Base-by-base conservation (phyloP, 139 green algal genomes). In the Picochlorum sp. region DNA sequence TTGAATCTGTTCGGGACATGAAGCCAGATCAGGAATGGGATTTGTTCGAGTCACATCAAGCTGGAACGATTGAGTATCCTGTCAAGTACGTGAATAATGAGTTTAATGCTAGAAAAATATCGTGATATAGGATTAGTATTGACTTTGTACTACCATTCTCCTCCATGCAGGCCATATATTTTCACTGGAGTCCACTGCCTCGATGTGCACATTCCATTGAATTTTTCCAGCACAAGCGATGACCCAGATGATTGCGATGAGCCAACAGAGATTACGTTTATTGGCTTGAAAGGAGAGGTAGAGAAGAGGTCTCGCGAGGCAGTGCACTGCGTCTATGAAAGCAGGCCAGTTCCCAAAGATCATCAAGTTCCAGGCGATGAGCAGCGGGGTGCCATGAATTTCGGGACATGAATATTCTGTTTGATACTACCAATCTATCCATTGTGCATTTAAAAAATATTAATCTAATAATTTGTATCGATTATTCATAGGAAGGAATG, bases 301-400 rank as follows among this genome's bases (percentile, higher is more conserved):
- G 74, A 64, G 54, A 78, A 92, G 81, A 62, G 73, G 9, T 77
- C 77, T 59, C 76, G 84, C 6, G 68, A 87, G 47, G 85, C 86
- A 28, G 87, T 95, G 26, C 74, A 90, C 61, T 80, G 86, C 14
- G 87, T 95, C 59, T 95, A 96, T 46, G 89, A 96, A 68, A 26
- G 75, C 0, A 74, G 76, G 30, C 73, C 86, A 2, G 73, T 95
- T 63, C 82, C 84, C 0, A 51, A 73, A 38, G 71, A 78, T 16
- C 71, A 78, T 65, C 56, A 74, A n/a, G 71, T 74, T 14, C 71
- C 58, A 2, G 71, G 24, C 3, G 41, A 62, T 20, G 9, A 47
- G 2, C 15, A 45, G 26, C 14, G 24, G 14, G 44, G 15, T 14
- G 46, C 13, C 18, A 47, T 23, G 15, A 8, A 49, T 47, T 45